Evolutionary conservation across 2,329 filamentous ascomycete species (phyloP), one percentile per base, ranked within the genome.

Genomic region (Talaromyces verruculosus): DNA sequence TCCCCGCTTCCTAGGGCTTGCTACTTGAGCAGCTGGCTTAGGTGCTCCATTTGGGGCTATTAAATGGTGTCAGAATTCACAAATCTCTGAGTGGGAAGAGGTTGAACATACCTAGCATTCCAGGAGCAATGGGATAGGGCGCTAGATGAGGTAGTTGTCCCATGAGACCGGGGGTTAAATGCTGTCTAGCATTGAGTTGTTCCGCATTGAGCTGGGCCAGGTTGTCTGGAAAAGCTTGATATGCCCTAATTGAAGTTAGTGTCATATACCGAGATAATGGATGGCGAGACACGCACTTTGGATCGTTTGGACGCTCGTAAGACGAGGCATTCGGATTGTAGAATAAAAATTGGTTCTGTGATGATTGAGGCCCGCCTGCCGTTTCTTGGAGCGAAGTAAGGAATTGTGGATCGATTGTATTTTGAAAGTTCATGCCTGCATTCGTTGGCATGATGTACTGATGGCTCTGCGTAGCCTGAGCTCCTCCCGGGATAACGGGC

Each of bases 351-450:
- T 70, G 69, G 64, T 71, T 74, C n/a, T 71, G 67, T n/a, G 67
- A 41, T 17, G 69, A 33, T 28, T 71, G 72, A 45, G 71, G 74
- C 25, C 64, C 72, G 17, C 69, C 59, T 17, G 69, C 61, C 60
- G 76, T 71, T 45, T 47, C 61, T 39, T 72, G 72, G 5, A 72
- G 43, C 8, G 74, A 66, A 30, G 74, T 75, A 5, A 80, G 72
- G 45, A 76, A 80, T 37, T 78, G 77, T 0, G 78, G 78, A 59
- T 80, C 75, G 57, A 80, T 80, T 4, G 78, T 79, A 37, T 73
- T 75, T 64, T 77, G 74, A 51, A 72, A 74, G 15, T 68, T 63
- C 17, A 74, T 67, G 3, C 55, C 65, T 17, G 72, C 63, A 63
- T 71, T 77, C 10, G 73, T 19, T 33, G 74, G 70, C 17, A 78